Conservation (phyloP, 768 basidiomycete species). For the Xerocomellus dryophilus region DNA sequence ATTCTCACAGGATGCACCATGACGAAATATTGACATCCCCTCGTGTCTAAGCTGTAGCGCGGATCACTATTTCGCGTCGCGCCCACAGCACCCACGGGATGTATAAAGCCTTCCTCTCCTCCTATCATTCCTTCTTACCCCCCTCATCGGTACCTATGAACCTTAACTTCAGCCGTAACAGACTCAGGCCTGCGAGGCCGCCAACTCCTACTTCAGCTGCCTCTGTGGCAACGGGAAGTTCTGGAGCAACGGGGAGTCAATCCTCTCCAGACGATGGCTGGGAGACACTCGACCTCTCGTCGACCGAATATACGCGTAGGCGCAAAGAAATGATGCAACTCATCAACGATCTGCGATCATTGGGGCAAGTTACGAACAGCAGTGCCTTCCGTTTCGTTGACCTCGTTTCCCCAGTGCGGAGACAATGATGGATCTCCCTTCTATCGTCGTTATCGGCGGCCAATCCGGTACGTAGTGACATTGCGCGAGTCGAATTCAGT, state of each 20-base stretch:
- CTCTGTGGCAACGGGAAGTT: background rate
- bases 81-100: background rate
- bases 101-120: constrained; percentile 10
- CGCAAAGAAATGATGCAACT: constrained; percentile 41
- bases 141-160: constrained; percentile 2
- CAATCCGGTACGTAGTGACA: constrained; percentile 45
- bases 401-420: constrained; percentile 32
- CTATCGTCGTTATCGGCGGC: constrained; percentile 53
- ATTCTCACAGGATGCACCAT: constrained; percentile 5
- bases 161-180: background rate
- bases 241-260: background rate
- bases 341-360: constrained; percentile 34
- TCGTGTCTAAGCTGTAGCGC: background rate
- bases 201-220: background rate
- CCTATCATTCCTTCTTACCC: background rate
- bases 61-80: background rate
- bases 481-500: background rate
- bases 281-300: constrained; percentile 24
- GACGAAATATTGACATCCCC: background rate
- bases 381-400: background rate
- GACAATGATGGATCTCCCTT: constrained; percentile 44
- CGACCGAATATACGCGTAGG: constrained; percentile 39
- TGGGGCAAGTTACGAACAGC: constrained; percentile 35
- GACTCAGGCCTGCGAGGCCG: background rate
- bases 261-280: constrained; percentile 14